Base-by-base conservation (phyloP, 2,329 filamentous ascomycete genomes). In the Aspergillus candidus region DNA sequence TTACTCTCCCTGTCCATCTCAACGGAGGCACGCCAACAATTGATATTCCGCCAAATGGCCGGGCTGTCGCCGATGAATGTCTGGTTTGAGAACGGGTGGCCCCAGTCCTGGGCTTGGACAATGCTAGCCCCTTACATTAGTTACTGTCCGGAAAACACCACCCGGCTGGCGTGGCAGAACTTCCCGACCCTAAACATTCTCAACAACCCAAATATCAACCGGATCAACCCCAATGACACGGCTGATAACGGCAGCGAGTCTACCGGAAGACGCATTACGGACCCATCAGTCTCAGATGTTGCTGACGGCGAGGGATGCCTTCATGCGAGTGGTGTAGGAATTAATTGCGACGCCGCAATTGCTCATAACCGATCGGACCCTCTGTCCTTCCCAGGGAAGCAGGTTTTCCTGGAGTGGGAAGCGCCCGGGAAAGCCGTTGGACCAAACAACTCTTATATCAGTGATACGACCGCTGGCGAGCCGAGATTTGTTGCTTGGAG, bases 371-470 rank as follows among this genome's bases (percentile, higher is more conserved):
- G 43, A 6, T 37, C 39, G 0, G 32, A 43, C 17, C 46, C 43
- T 4, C 39, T 49, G 10, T 46, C 39, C 4, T 49, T 33, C 22
- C 36, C 43, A 12, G 43, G 46, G 2, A 41, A 42, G 29, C 40
- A 34, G 18, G 39, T 43, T 2, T 39, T 33, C 7, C 31, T 49
- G 2, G 29, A 40, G n/a, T 49, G 46, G 46, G 37, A 49, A 8
- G 35, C 29, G 1, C 46, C 46, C 1, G 43, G 46, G 0, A 17
- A 34, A 14, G 18, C n/a, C 1, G 43, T 46, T 4, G 43, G 46
- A 2, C 43, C 46, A 8, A 48, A 48, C 14, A 46, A 46, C 40
- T 46, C 43, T 11, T 48, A 48, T 27, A 31, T 41, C 32, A 48
- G 42, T 3, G n/a, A 39, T 4, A 48, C 46, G 10, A 46, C 39